Percentiles rank a stretch among this genome's conserved stretches.
phyloP scores from a whole-genome alignment of 73 alveolate species.

The Tetrahymena malaccensis region DNA sequence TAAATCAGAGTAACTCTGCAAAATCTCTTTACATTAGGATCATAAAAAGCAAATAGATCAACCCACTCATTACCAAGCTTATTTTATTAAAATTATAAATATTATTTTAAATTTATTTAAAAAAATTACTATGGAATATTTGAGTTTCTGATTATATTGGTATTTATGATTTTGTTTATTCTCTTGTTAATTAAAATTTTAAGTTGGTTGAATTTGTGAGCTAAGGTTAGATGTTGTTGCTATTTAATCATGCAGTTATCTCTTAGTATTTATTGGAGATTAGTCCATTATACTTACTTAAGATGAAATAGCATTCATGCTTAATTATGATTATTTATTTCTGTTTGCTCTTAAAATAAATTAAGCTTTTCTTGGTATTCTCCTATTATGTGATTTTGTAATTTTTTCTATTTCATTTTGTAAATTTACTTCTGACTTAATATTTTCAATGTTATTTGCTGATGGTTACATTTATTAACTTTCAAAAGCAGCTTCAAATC shows the following conservation, averaged over 20 bases:
- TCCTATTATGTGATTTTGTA: not conserved
- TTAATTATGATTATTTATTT: not conserved
- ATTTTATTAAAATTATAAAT: not conserved
- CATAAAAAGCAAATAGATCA: not conserved
- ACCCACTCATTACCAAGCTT: not conserved
- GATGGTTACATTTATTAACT: not conserved
- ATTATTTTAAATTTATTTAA: not conserved
- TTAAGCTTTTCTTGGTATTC: not conserved
- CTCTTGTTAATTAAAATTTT: not conserved
- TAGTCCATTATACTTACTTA: too few relatives aligned
- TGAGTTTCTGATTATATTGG: not conserved
- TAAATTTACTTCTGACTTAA: too few relatives aligned
- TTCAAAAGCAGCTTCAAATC: not conserved
- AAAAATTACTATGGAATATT: not conserved
- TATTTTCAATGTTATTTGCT: too few relatives aligned
- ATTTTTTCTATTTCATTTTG: not conserved
- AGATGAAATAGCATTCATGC: not conserved
- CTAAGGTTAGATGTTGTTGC: not conserved
- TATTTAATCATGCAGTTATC: too few relatives aligned
- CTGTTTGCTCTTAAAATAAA: not conserved
- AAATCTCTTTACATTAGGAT: not conserved
- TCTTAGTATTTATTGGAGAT: too few relatives aligned
- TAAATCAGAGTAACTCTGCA: not conserved
- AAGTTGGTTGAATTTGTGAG: not conserved
- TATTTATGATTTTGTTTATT: not conserved